phyloP scores from a whole-genome alignment of 1,139 yeast genomes.

The Meyerozyma carpophila region DNA sequence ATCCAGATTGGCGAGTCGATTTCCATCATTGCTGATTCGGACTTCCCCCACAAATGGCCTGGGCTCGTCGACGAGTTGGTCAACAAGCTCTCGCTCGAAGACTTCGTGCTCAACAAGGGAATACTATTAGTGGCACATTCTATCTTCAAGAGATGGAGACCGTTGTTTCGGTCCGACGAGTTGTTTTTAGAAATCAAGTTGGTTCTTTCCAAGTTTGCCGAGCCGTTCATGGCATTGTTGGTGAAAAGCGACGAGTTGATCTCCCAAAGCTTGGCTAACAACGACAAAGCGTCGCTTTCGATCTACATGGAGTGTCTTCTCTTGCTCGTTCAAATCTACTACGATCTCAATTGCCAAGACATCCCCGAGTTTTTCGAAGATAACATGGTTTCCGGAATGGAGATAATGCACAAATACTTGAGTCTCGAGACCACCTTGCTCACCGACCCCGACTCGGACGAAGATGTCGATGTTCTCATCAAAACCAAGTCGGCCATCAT shows the following conservation, averaged over 20 bases:
- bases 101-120: slow-evolving; percentile 76
- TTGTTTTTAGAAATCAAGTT: slow-evolving; percentile 80
- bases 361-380: slow-evolving; percentile 98
- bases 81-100: slow-evolving; percentile 52
- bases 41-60: slow-evolving; percentile 90
- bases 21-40: slow-evolving; percentile 89
- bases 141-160: slow-evolving; percentile 95
- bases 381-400: slow-evolving; percentile 72
- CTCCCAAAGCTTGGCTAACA: slow-evolving; percentile 33
- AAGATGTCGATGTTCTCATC: slow-evolving; percentile 66
- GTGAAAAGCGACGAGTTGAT: slow-evolving; percentile 64
- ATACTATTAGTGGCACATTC: slow-evolving; percentile 91
- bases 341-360: slow-evolving; percentile 95
- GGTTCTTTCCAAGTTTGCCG: slow-evolving; percentile 81
- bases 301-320: slow-evolving; percentile 68
- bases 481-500: slow-evolving; percentile 78
- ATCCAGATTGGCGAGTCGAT: slow-evolving; percentile 92
- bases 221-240: slow-evolving; percentile 69
- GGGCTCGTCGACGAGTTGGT: slow-evolving; percentile 74
- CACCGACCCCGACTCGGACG: slow-evolving; percentile 59
- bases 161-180: slow-evolving; percentile 86
- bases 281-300: slow-evolving; percentile 40
- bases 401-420: slow-evolving; percentile 74
- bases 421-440: slow-evolving; percentile 51
- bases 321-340: slow-evolving; percentile 72